Evolutionary conservation across 2,329 filamentous ascomycete species (phyloP), one percentile per base, ranked within the genome.

Genomic region (Emergomyces orientalis): DNA sequence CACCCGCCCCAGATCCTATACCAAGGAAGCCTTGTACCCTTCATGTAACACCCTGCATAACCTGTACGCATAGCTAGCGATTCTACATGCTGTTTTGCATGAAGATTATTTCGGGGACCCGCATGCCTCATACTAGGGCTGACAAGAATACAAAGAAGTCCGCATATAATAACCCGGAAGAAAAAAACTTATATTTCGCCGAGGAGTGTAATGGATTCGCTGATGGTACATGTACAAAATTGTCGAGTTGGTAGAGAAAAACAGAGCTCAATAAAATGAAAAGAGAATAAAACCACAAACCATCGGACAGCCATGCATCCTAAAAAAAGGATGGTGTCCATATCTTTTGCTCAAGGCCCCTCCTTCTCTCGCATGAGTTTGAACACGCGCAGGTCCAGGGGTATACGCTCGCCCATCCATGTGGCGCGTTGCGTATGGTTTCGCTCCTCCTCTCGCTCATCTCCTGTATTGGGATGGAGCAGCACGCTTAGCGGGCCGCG

Each of bases 401-500:
- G 77, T 60, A 79, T 71, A n/a, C 71, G 68, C n/a, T 79, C 76
- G 5, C 78, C 77, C 66, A 79, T 65, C 77, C 78, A 80, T 14
- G 72, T 73, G 65, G 78, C 78, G 27, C 76, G 70, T 64, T 77
- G 74, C 32, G 77, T 76, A 69, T 80, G 75, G 69, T 79, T 76
- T 55, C 82, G 76, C 63, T 79, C 70, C 63, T 82, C 79, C 49
- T 86, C 82, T n/a, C 82, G 80, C 8, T 68, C 58, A 7, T 70
- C 67, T 1, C 66, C 63, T 0, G 88, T 91, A 70, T 96, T 96
- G 0, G 91, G 91, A 74, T 96, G 92, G 1, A 96, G 74, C 25
- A 97, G 78, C 3, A 80, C 91, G 57, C 88, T 91, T 64, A 96
- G 75, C 2, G 90, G 89, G 0, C 91, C 91, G 5, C 91, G 82